Evolutionary conservation across 192 early-diverging fungal species (phyloP).

Genomic region (Coemansia sp.): DNA sequence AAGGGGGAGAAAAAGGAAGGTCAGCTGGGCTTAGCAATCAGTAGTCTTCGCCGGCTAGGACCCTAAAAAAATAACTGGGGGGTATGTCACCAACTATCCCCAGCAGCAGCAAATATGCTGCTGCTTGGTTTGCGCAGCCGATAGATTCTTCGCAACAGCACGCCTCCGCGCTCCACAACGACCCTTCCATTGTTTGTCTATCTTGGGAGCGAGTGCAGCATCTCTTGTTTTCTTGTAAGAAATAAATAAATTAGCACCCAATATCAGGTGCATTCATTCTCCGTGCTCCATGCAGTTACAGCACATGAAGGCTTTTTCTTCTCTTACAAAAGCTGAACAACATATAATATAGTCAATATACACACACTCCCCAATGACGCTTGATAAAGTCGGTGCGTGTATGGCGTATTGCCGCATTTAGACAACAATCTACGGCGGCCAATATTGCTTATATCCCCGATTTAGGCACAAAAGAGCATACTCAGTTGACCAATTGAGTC

Average conservation of each 20-base stretch:
- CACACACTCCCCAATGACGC: not conserved
- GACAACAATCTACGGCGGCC: slow-evolving; percentile 1
- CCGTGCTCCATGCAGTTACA: slow-evolving; percentile 11
- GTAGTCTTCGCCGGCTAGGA: not conserved
- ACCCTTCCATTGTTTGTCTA: slow-evolving; percentile 1
- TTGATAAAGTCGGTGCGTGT: not conserved
- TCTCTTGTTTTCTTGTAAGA: not conserved
- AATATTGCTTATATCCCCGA: not conserved
- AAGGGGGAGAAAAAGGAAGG: not conserved
- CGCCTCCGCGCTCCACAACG: not conserved
- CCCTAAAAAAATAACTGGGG: slow-evolving; percentile 2
- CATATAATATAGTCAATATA: not conserved
- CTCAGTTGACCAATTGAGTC: not conserved
- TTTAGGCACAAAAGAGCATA: not conserved
- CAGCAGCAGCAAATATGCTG: not conserved
- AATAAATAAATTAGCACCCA: not conserved
- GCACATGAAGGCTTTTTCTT: not conserved
- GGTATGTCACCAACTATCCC: not conserved
- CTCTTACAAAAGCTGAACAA: not conserved
- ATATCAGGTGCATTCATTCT: slow-evolving; percentile 7
- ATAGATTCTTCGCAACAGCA: not conserved
- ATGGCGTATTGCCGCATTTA: not conserved
- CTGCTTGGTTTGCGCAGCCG: not conserved
- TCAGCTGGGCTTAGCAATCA: slow-evolving; percentile 1
- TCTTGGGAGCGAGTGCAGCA: not conserved